Percentiles rank a stretch among this genome's conserved stretches.
Evolutionary conservation across 306 rosid species (phyloP).

Genomic region (Casuarina equisetifolia): DNA sequence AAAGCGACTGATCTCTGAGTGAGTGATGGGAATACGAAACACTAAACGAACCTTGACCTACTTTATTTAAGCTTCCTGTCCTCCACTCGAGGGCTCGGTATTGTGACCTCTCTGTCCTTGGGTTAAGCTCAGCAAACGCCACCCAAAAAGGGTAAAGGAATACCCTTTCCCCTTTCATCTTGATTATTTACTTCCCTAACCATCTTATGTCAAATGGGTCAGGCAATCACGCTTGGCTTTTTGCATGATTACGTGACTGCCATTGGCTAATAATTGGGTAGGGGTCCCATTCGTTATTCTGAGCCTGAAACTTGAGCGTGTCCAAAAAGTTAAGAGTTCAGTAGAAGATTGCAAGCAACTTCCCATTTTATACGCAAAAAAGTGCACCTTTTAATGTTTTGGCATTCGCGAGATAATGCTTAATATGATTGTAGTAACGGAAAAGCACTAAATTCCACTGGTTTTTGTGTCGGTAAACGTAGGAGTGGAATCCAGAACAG

Average conservation of each 20-base stretch:
- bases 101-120: neutral
- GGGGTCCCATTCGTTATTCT: neutral
- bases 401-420: no score
- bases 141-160: neutral
- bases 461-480: neutral
- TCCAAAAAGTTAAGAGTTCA: neutral
- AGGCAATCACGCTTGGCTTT: neutral
- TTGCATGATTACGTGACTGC: neutral
- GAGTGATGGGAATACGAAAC: neutral
- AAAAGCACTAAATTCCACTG: neutral
- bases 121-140: neutral
- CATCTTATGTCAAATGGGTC: neutral
- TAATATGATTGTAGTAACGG: neutral
- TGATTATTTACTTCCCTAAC: neutral
- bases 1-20: neutral
- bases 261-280: no score
- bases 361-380: neutral
- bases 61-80: constrained; percentile 3
- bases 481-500: constrained; percentile 95
- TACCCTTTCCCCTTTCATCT: neutral
- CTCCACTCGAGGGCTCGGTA: constrained; percentile 17
- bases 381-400: neutral
- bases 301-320: neutral
- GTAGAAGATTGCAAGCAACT: no score
- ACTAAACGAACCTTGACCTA: neutral